Conservation (phyloP, 2,329 filamentous ascomycete species). For the Fusarium caatingaense region DNA sequence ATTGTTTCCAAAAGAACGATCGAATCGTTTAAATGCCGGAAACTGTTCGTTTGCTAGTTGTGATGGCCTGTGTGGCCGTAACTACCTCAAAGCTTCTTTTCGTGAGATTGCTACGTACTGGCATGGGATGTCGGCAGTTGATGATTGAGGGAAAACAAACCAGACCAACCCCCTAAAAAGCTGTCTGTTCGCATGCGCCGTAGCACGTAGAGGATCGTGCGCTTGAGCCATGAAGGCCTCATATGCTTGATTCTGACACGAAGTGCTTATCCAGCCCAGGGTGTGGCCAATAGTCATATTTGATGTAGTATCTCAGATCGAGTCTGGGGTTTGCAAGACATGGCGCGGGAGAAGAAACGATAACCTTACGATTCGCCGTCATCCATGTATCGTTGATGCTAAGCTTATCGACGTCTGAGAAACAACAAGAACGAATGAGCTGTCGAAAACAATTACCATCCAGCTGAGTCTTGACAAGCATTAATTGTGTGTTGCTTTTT, state of each 20-base stretch:
- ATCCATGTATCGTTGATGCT: constrained; percentile 10
- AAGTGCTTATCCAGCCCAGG: not conserved
- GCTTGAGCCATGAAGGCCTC: constrained; percentile 20
- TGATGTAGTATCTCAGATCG: constrained; percentile 27
- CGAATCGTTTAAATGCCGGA: not conserved
- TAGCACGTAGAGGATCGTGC: not conserved
- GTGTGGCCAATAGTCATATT: constrained; percentile 2
- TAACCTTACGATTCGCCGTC: constrained; percentile 24
- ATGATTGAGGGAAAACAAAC: not conserved
- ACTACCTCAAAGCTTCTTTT: constrained; percentile 23
- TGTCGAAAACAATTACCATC: constrained; percentile 20
- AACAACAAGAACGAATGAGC: constrained; percentile 16
- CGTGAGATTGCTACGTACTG: constrained; percentile 11
- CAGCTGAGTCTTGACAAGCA: constrained; percentile 16
- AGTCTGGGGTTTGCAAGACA: constrained; percentile 29
- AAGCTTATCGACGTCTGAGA: constrained; percentile 4
- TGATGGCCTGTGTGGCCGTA: constrained; percentile 7
- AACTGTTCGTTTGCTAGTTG: not conserved
- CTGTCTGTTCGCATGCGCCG: not conserved
- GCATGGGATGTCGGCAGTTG: constrained; percentile 33
- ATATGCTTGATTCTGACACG: not conserved
- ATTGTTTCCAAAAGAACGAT: constrained; percentile 11
- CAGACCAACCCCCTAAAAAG: not conserved
- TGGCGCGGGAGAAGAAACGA: constrained; percentile 7
- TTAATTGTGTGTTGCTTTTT: constrained; percentile 34